Evolutionary conservation across 2,329 filamentous ascomycete species (phyloP).

Genomic region (Colletotrichum sansevieriae): DNA sequence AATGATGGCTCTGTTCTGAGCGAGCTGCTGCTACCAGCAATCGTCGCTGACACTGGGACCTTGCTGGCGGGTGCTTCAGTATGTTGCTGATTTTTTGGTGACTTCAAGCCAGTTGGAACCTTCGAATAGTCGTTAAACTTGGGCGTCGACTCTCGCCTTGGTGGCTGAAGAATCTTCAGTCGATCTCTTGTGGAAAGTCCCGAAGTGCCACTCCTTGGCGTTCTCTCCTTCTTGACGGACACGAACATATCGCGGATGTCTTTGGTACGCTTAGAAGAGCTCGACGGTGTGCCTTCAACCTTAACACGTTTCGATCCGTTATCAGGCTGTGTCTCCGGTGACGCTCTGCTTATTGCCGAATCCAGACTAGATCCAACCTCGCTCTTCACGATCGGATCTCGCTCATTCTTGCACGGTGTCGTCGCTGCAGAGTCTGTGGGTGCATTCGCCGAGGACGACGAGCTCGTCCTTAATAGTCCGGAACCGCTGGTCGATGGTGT

Average conservation of each 20-base stretch:
- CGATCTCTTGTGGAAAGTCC: slow-evolving; percentile 26
- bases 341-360: not conserved
- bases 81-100: no score
- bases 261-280: not conserved
- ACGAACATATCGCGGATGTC: slow-evolving; percentile 8
- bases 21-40: not conserved
- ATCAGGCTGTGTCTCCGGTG: not conserved
- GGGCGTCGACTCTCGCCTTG: slow-evolving; percentile 13
- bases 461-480: slow-evolving; percentile 2
- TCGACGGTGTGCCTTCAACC: slow-evolving; percentile 1
- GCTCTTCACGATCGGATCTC: not conserved
- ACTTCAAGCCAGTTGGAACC: not conserved
- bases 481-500: not conserved
- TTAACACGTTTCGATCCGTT: not conserved
- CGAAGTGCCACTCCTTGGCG: not conserved
- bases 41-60: not conserved
- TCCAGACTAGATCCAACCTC: not conserved
- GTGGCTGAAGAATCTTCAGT: slow-evolving; percentile 1
- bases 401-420: not conserved
- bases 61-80: no score
- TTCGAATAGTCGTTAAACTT: slow-evolving; percentile 14
- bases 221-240: slow-evolving; percentile 21
- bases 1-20: not conserved
- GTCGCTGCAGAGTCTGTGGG: not conserved
- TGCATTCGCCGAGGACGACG: not conserved